Percentiles rank a stretch among this genome's conserved stretches.
These are phyloP conservation scores for Fraxinus ornus DNA, from an alignment of 305 asterid genomes.

Conservation along the genomic window DNA sequence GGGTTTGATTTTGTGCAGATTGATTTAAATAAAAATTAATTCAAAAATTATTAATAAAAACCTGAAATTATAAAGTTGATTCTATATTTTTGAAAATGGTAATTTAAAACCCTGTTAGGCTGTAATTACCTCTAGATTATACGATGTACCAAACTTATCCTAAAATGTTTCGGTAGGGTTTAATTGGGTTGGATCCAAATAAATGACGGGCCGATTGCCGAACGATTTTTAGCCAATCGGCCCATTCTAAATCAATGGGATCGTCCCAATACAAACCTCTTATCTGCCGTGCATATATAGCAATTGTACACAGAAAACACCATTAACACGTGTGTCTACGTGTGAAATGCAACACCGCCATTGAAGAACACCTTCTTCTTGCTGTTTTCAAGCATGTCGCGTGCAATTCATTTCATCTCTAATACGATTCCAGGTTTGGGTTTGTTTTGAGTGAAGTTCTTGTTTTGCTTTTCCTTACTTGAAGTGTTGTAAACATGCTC, in stretches of 20 bases:
- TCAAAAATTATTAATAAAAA: too few relatives aligned
- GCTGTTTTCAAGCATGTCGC: conserved; percentile 36
- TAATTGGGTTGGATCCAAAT: background rate
- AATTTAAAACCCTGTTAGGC: too few relatives aligned
- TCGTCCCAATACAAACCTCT: background rate
- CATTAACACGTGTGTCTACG: background rate
- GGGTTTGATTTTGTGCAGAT: too few relatives aligned
- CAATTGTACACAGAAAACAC: background rate
- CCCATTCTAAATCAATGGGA: background rate
- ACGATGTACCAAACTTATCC: too few relatives aligned
- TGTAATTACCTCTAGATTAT: too few relatives aligned
- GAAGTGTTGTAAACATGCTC: background rate
- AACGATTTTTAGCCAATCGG: background rate
- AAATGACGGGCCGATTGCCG: background rate
- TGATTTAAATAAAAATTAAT: too few relatives aligned
- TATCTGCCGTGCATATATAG: background rate
- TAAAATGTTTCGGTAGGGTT: background rate
- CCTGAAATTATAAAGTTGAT: too few relatives aligned
- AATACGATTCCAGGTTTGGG: conserved; percentile 38
- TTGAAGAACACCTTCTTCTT: conserved; percentile 15
- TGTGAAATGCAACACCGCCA: conserved; percentile 18
- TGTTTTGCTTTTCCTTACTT: background rate
- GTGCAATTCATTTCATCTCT: conserved; percentile 38
- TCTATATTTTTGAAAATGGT: too few relatives aligned
- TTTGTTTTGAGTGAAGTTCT: background rate